Evolutionary conservation across 2,329 filamentous ascomycete genomes (phyloP).

Genomic region (Cladosporium sp.): DNA sequence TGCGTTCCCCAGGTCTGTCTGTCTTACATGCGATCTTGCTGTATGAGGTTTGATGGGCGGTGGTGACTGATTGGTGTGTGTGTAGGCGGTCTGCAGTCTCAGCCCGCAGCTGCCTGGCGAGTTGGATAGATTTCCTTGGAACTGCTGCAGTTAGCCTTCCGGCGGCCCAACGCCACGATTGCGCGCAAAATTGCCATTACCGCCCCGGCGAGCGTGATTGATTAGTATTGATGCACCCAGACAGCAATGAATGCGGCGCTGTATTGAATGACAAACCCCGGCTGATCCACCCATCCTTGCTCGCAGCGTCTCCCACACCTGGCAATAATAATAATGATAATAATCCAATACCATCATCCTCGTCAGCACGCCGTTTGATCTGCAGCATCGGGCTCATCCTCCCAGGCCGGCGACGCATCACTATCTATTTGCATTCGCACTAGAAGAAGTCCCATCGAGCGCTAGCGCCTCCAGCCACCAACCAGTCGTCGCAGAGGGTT

Average conservation of each 20-base stretch:
- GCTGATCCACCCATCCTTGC: too few relatives aligned
- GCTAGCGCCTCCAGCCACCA: constrained; percentile 14
- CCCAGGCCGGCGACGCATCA: background rate
- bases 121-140: constrained; percentile 11
- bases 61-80: background rate
- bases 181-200: background rate
- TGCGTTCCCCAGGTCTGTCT: background rate
- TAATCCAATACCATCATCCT: background rate
- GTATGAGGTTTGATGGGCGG: background rate
- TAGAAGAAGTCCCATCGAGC: constrained; percentile 7
- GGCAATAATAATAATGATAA: background rate
- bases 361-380: background rate
- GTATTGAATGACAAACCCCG: background rate
- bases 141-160: background rate
- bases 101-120: background rate
- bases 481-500: background rate
- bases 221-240: background rate
- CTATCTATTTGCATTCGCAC: constrained; percentile 12
- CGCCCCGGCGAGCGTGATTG: background rate
- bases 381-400: background rate
- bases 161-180: background rate
- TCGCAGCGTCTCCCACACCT: background rate
- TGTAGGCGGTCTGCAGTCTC: background rate
- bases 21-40: background rate
- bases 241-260: background rate